These are phyloP conservation scores for Verticillium dahliae DNA, from an alignment of 2,329 filamentous ascomycete genomes.

Conservation along the genomic window DNA sequence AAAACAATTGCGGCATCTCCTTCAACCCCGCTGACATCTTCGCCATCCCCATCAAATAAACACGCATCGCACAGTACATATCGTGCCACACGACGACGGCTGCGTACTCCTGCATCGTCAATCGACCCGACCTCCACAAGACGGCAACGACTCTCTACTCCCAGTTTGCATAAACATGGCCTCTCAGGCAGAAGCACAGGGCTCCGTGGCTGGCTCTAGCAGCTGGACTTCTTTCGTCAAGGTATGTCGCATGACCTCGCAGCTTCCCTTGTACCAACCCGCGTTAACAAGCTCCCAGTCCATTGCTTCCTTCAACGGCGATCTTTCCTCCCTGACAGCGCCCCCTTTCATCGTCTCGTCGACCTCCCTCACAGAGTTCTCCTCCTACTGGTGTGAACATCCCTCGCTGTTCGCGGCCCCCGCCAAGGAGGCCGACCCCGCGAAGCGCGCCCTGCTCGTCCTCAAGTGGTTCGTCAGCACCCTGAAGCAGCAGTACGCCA, in stretches of 20 bases:
- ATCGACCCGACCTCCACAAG: neutral
- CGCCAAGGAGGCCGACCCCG: constrained; percentile 68
- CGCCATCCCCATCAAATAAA: neutral
- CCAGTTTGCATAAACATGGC: neutral
- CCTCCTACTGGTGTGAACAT: constrained; percentile 77
- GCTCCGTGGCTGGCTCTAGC: neutral
- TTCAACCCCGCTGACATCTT: neutral
- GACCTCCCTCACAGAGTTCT: constrained; percentile 74
- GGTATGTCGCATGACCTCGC: neutral
- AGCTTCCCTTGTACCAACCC: neutral
- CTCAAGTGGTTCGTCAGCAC: constrained; percentile 95
- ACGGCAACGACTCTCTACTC: too few relatives aligned
- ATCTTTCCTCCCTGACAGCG: constrained; percentile 73
- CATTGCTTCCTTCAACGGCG: constrained; percentile 75
- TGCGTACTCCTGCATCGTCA: neutral
- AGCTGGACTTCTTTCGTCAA: constrained; percentile 4
- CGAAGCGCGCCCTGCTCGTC: constrained; percentile 80
- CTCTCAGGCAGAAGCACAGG: neutral
- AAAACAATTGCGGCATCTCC: neutral
- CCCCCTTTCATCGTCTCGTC: constrained; percentile 77
- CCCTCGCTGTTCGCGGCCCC: constrained; percentile 75
- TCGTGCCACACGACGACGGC: neutral
- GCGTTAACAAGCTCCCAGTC: constrained; percentile 38
- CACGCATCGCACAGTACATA: neutral
- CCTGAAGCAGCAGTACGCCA: constrained; percentile 77